phyloP scores from a whole-genome alignment of 352 stramenopile species.

The Pythium volutum region DNA sequence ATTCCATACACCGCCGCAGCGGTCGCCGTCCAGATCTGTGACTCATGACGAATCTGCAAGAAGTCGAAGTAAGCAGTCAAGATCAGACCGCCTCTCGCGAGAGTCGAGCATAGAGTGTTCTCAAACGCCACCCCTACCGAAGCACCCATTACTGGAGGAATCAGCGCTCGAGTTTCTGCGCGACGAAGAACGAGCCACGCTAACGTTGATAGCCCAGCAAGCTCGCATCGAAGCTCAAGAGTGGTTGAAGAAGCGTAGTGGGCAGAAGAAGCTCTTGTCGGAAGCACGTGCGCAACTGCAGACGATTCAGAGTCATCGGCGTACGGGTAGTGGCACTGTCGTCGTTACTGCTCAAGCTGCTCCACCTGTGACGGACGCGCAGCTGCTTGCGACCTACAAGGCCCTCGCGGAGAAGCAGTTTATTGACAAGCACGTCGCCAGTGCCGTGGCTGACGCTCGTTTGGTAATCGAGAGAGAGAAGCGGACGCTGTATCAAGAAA shows the following conservation, averaged over 20 bases:
- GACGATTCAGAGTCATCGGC: slow-evolving; percentile 37
- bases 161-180: slow-evolving; percentile 38
- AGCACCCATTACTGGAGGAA: slow-evolving; percentile 21
- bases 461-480: slow-evolving; percentile 71
- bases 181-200: slow-evolving; percentile 58
- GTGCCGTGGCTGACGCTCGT: slow-evolving; percentile 54
- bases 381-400: slow-evolving; percentile 55
- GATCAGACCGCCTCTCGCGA: background rate
- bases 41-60: background rate
- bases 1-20: slow-evolving; percentile 7
- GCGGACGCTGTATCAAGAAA: slow-evolving; percentile 61
- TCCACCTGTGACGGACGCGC: slow-evolving; percentile 20
- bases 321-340: slow-evolving; percentile 42
- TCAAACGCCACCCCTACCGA: background rate
- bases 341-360: slow-evolving; percentile 23
- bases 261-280: slow-evolving; percentile 72
- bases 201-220: slow-evolving; percentile 68
- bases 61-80: background rate
- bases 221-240: slow-evolving; percentile 57
- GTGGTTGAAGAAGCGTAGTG: slow-evolving; percentile 72
- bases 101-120: background rate
- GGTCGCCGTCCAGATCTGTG: slow-evolving; percentile 8
- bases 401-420: slow-evolving; percentile 54
- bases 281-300: slow-evolving; percentile 61
- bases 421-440: slow-evolving; percentile 74